Conservation (phyloP, 345 rosid species). For the Eucalyptus sideroxylon region DNA sequence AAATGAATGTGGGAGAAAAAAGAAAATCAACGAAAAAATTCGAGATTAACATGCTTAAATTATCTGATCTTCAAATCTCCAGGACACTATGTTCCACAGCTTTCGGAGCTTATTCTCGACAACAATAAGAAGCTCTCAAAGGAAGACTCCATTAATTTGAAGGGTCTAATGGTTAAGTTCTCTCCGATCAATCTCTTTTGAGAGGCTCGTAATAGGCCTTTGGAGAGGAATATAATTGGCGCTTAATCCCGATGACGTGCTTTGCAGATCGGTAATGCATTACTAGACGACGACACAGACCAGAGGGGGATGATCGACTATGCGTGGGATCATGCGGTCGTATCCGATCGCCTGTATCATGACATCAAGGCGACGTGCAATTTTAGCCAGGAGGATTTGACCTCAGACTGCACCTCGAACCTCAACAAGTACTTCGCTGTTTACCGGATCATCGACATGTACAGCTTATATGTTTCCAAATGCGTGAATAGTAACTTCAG, state of each 20-base stretch:
- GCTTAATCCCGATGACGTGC: neutral
- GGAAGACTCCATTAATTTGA: conserved; percentile 43
- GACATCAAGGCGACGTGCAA: conserved; percentile 34
- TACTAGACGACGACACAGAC: conserved; percentile 70
- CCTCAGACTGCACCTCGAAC: conserved; percentile 19
- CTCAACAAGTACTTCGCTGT: conserved; percentile 30
- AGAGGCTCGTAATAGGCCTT: neutral
- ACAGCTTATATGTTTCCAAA: conserved; percentile 50
- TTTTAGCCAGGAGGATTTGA: conserved; percentile 11
- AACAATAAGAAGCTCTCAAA: conserved; percentile 26
- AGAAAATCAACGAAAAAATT: neutral
- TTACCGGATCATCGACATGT: conserved; percentile 57
- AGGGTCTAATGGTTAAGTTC: conserved; percentile 52
- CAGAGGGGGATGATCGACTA: conserved; percentile 71
- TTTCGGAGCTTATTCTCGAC: conserved; percentile 47
- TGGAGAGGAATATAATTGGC: neutral
- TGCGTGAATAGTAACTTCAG: conserved; percentile 13
- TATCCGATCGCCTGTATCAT: conserved; percentile 49
- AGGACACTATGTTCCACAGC: conserved; percentile 90
- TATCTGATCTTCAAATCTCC: neutral
- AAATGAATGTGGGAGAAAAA: neutral
- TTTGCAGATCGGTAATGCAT: conserved; percentile 63
- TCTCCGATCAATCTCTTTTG: neutral
- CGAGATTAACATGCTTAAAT: neutral
- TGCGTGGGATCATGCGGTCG: conserved; percentile 80